Evolutionary conservation across 768 basidiomycete species (phyloP), one percentile per base, ranked within the genome.

Genomic region (Mycena pura): DNA sequence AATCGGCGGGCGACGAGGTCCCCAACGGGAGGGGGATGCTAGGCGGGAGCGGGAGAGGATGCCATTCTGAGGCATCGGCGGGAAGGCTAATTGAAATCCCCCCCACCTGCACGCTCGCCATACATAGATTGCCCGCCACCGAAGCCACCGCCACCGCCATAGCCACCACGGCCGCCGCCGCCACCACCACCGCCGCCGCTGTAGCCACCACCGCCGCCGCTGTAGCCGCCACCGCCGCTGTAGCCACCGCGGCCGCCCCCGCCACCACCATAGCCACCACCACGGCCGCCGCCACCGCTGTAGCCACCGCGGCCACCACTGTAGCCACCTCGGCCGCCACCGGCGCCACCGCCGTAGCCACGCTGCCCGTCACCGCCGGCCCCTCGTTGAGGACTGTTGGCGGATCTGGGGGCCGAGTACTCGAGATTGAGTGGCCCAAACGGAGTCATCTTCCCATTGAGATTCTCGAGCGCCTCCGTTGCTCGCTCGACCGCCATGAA

Each of bases 401-500:
- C n/a, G n/a, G 48, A 17, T 21, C 43, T 54, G 36, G 8, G 22
- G 34, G 54, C 29, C 19, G 85, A 82, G 63, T 77, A 86, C 55
- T 75, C 71, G 58, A 85, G 68, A 21, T 71, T 65, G 53, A 85
- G 68, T 48, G 74, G 68, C 3, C 83, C 83, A 19, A 76, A 69
- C 0, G 55, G 70, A 25, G 77, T 66, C 52, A 71, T 65, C 13
- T 64, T 63, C 43, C 80, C 80, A 66, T 80, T 75, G 24, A 85
- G 67, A 31, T 71, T 69, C 9, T 78, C 65, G 63, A 87, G 71
- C 2, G 82, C 88, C 59, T 80, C 74, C 32, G 78, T 78, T 8
- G 88, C 84, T 5, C 70, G 57, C n/a, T 82, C 74, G 46, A 78
- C 71, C 55, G 70, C 66, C 45, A 63, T 73, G 69, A 90, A 88